A percentile compares a stretch with the other conserved stretches of the same genome.
phyloP scores from a whole-genome alignment of 257 asterid genomes.

The Nicotiana knightiana region DNA sequence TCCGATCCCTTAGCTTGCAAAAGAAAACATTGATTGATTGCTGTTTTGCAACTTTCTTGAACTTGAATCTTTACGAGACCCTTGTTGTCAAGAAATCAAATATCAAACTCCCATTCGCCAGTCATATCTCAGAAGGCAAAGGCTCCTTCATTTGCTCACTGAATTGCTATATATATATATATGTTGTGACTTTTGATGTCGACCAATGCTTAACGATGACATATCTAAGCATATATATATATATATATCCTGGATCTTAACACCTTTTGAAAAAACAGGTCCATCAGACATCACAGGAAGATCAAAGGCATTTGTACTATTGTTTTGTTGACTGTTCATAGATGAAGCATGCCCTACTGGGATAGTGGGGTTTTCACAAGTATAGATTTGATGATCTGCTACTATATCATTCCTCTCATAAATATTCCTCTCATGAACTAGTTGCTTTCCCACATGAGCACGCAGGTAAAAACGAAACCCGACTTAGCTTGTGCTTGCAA shows the following conservation, averaged over 20 bases:
- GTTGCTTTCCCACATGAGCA: slow-evolving; percentile 41
- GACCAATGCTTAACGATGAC: slow-evolving; percentile 45
- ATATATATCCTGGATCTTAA: slow-evolving; percentile 22
- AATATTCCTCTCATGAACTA: slow-evolving; percentile 20
- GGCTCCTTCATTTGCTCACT: slow-evolving; percentile 36
- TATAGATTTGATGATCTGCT: slow-evolving; percentile 29
- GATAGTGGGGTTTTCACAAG: slow-evolving; percentile 22
- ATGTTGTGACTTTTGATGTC: slow-evolving; percentile 28
- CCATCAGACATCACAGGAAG: slow-evolving; percentile 32
- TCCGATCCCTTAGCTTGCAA: slow-evolving; percentile 53
- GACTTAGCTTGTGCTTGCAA: slow-evolving; percentile 34
- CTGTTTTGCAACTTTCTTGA: slow-evolving; percentile 54
- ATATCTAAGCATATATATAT: slow-evolving; percentile 27
- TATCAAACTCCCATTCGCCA: slow-evolving; percentile 63
- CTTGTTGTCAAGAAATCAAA: slow-evolving; percentile 58
- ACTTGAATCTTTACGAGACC: slow-evolving; percentile 46
- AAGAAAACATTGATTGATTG: slow-evolving; percentile 84
- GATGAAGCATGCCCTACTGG: slow-evolving; percentile 16
- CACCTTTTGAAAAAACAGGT: slow-evolving; percentile 27
- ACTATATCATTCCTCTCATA: slow-evolving; percentile 25
- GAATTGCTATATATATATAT: background rate
- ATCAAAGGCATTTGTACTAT: slow-evolving; percentile 22
- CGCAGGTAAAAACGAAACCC: slow-evolving; percentile 32
- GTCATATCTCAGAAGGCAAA: slow-evolving; percentile 21
- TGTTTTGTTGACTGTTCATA: slow-evolving; percentile 8